Evolutionary conservation across 495 filamentous ascomycete species (phyloP).

Genomic region (Hypoxylon fragiforme): DNA sequence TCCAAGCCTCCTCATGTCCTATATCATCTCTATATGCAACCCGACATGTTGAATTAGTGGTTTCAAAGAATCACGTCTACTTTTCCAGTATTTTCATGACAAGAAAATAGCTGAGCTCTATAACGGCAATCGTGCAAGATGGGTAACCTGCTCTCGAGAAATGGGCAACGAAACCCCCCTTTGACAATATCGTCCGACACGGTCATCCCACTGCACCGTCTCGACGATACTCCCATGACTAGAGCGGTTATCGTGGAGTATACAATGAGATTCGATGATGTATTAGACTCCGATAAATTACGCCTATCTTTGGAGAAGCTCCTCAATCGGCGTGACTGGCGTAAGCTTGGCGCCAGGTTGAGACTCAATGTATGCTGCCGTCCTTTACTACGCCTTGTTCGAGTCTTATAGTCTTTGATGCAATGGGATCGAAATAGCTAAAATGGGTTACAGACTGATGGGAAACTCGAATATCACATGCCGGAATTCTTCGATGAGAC

Average conservation of each 20-base stretch:
- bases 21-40: too few species aligned
- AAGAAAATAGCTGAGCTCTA: constrained; percentile 12
- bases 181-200: constrained; percentile 40
- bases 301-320: constrained; percentile 41
- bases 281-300: constrained; percentile 50
- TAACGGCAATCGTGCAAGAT: constrained; percentile 14
- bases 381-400: not conserved
- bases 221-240: constrained; percentile 43
- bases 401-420: not conserved
- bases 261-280: constrained; percentile 51
- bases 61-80: too few species aligned
- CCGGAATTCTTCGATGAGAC: constrained; percentile 44
- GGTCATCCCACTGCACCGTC: constrained; percentile 43
- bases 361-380: constrained; percentile 40
- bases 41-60: too few species aligned
- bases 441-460: constrained; percentile 25
- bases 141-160: constrained; percentile 21
- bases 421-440: not conserved
- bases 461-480: constrained; percentile 51
- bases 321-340: constrained; percentile 45
- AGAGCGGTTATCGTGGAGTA: constrained; percentile 43
- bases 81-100: too few species aligned
- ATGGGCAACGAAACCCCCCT: constrained; percentile 9
- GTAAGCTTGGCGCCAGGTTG: constrained; percentile 50
- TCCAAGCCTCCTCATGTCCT: too few species aligned